These are phyloP conservation scores for Ogataea saltuana DNA, from an alignment of 805 yeast species.

Conservation along the genomic window DNA sequence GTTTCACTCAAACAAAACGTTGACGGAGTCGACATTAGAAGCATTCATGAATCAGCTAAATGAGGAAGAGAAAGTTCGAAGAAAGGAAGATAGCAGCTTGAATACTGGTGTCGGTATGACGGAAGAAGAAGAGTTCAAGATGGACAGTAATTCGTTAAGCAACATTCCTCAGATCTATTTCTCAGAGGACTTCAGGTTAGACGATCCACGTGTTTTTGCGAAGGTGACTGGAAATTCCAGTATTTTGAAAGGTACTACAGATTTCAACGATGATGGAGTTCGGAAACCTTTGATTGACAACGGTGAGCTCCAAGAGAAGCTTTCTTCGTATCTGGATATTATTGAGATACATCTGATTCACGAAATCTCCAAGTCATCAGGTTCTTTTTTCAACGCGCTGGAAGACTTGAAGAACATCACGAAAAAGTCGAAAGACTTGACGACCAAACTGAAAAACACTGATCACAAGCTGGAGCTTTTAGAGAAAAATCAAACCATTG, in stretches of 20 bases:
- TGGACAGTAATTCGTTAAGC: conserved; percentile 35
- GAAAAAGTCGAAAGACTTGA: conserved; percentile 51
- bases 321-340: conserved; percentile 79
- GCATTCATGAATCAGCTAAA: conserved; percentile 32
- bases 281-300: conserved; percentile 49
- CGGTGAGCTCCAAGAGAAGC: conserved; percentile 66
- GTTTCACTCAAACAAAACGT: conserved; percentile 43
- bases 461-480: conserved; percentile 44
- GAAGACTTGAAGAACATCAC: conserved; percentile 73
- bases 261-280: conserved; percentile 32
- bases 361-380: conserved; percentile 83
- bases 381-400: conserved; percentile 80
- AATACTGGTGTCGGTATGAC: conserved; percentile 12
- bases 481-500: conserved; percentile 49
- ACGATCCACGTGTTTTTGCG: conserved; percentile 83
- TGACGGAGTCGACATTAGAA: conserved; percentile 46
- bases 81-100: conserved; percentile 8
- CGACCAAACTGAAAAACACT: conserved; percentile 48
- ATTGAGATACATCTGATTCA: conserved; percentile 79
- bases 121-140: conserved; percentile 27
- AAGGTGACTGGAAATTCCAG: conserved; percentile 65
- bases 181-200: conserved; percentile 69
- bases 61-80: conserved; percentile 24
- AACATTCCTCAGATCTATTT: conserved; percentile 72
- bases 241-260: conserved; percentile 34